Evolutionary conservation across 352 stramenopile species (phyloP).

Genomic region (Phytophthora pseudosyringae): DNA sequence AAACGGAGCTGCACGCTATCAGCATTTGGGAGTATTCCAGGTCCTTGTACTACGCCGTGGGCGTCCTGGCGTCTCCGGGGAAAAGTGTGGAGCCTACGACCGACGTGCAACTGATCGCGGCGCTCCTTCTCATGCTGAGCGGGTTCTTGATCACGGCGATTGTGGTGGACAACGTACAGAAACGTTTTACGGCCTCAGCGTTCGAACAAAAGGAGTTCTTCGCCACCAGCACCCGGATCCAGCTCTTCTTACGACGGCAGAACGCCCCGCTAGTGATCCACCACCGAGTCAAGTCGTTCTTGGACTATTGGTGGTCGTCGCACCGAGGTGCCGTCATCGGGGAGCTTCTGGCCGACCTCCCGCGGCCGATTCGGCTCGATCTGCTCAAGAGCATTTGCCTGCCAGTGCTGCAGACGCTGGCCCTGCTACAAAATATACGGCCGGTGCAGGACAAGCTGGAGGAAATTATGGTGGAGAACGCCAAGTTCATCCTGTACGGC

Average conservation of each 20-base stretch:
- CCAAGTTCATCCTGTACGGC: constrained; percentile 61
- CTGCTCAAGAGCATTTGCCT: constrained; percentile 54
- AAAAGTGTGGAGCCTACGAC: constrained; percentile 53
- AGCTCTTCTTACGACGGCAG: constrained; percentile 59
- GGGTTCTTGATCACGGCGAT: constrained; percentile 50
- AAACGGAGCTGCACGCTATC: constrained; percentile 22
- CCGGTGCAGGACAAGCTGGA: constrained; percentile 44
- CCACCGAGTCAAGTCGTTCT: constrained; percentile 61
- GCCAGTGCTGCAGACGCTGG: constrained; percentile 53
- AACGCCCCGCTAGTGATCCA: constrained; percentile 54
- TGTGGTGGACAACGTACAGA: constrained; percentile 60
- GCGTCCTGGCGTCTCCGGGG: constrained; percentile 46
- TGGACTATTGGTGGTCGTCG: constrained; percentile 76
- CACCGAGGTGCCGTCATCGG: constrained; percentile 58
- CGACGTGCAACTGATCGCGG: constrained; percentile 41
- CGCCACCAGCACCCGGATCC: constrained; percentile 52
- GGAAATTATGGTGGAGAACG: constrained; percentile 53
- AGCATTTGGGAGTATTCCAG: constrained; percentile 40
- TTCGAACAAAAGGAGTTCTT: constrained; percentile 73
- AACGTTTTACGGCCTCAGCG: constrained; percentile 57
- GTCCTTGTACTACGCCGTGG: constrained; percentile 52
- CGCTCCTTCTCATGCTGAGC: constrained; percentile 56
- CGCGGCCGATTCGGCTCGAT: constrained; percentile 50
- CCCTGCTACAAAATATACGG: constrained; percentile 40
- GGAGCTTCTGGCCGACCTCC: constrained; percentile 57